Percentiles rank a stretch among this genome's conserved stretches.
Conservation (phyloP, 2,329 filamentous ascomycete genomes). For the Colletotrichum lindemuthianum region DNA sequence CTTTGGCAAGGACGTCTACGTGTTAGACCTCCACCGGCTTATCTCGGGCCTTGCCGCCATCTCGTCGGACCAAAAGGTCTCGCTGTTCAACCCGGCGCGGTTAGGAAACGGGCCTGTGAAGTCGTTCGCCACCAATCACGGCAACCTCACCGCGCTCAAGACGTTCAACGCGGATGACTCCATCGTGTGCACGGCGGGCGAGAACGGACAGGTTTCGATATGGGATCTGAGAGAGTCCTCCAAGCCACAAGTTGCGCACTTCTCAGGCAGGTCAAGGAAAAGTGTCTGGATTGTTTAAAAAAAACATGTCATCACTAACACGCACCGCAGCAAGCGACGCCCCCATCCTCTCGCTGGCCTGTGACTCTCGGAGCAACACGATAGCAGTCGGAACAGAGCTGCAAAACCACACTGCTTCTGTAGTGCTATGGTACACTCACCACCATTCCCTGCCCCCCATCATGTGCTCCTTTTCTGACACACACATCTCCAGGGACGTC, state of each 20-base stretch:
- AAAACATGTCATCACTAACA: conserved; percentile 34
- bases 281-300: too few species aligned
- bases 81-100: conserved; percentile 69
- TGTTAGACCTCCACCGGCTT: conserved; percentile 67
- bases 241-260: conserved; percentile 53
- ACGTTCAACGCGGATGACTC: conserved; percentile 62
- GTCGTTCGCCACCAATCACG: conserved; percentile 62
- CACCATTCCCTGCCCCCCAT: background rate
- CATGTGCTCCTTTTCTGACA: conserved; percentile 32
- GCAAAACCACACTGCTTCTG: conserved; percentile 69
- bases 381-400: conserved; percentile 80
- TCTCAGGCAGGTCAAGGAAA: conserved; percentile 52
- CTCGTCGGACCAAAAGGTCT: conserved; percentile 76
- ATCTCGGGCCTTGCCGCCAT: conserved; percentile 67
- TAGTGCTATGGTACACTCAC: conserved; percentile 66
- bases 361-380: conserved; percentile 64
- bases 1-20: conserved; percentile 60
- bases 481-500: conserved; percentile 60
- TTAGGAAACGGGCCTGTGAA: conserved; percentile 62
- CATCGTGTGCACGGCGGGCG: conserved; percentile 74
- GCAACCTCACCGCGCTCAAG: conserved; percentile 71
- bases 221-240: conserved; percentile 69
- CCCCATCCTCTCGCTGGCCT: conserved; percentile 73
- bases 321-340: conserved; percentile 51
- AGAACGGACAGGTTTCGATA: conserved; percentile 73